Percentiles rank a stretch among this genome's conserved stretches.
These are phyloP conservation scores for Tricholoma saponaceum DNA, from an alignment of 768 basidiomycete genomes.

Conservation along the genomic window DNA sequence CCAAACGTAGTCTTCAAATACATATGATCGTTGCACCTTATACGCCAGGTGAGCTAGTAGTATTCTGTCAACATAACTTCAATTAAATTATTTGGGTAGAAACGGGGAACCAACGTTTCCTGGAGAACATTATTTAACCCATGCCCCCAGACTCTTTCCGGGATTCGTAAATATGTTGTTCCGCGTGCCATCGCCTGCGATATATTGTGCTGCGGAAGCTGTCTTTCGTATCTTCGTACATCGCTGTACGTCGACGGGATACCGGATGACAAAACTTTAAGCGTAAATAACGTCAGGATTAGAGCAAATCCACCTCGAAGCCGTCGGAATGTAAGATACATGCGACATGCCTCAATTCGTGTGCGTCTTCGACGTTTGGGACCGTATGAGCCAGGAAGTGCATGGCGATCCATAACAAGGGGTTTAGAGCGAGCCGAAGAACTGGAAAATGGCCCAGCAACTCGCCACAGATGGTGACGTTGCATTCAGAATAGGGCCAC, in stretches of 20 bases:
- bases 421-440: not conserved
- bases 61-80: conserved; percentile 23
- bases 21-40: conserved; percentile 43
- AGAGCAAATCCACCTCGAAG: not conserved
- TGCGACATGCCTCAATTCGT: not conserved
- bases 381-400: not conserved
- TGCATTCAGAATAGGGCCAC: not conserved
- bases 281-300: not conserved
- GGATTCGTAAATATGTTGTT: conserved; percentile 1
- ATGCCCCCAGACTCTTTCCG: conserved; percentile 25
- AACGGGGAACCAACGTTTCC: conserved; percentile 26
- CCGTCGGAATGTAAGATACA: not conserved
- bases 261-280: not conserved
- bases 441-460: too few species aligned
- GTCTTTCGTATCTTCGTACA: not conserved
- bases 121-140: conserved; percentile 53
- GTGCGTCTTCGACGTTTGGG: not conserved
- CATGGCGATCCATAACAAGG: not conserved
- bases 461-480: not conserved
- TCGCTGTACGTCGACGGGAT: conserved; percentile 3
- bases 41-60: conserved; percentile 48
- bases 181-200: not conserved
- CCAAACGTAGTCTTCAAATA: conserved; percentile 59
- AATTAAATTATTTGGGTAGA: not conserved
- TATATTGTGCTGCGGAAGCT: conserved; percentile 7